Conservation (phyloP, 2,329 filamentous ascomycete genomes). For the Onygenales sp. region DNA sequence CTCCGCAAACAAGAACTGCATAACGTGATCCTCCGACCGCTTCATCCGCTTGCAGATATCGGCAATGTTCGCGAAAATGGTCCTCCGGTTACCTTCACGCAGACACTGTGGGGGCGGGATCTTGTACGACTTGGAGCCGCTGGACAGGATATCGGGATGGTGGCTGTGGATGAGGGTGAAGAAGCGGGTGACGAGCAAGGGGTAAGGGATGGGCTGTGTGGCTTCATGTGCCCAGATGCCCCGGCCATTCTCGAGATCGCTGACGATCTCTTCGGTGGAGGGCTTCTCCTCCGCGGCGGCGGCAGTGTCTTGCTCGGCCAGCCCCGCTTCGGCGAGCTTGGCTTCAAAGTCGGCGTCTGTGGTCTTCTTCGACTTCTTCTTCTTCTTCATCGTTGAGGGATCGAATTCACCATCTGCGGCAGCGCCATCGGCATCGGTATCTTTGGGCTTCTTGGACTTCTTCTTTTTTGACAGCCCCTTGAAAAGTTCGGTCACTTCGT, state of each 20-base stretch:
- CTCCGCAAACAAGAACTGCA: constrained; percentile 93
- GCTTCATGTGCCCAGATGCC: constrained; percentile 84
- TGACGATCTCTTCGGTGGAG: constrained; percentile 48
- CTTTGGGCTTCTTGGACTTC: constrained; percentile 54
- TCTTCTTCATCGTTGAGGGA: constrained; percentile 72
- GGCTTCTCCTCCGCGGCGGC: constrained; percentile 46
- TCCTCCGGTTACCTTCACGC: constrained; percentile 99
- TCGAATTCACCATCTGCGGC: constrained; percentile 55
- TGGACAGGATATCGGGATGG: constrained; percentile 89
- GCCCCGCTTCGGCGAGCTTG: constrained; percentile 53
- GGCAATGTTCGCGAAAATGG: constrained; percentile 97
- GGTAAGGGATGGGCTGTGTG: constrained; percentile 70
- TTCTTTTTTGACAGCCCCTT: constrained; percentile 66
- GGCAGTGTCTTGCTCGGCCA: constrained; percentile 49
- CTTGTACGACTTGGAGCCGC: constrained; percentile 92
- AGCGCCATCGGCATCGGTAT: constrained; percentile 43
- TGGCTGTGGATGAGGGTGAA: constrained; percentile 90
- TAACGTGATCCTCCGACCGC: constrained; percentile 94
- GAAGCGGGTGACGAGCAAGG: constrained; percentile 79
- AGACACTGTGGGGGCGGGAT: constrained; percentile 97
- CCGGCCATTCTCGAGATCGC: constrained; percentile 75
- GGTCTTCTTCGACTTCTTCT: constrained; percentile 53
- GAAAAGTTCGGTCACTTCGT: constrained; percentile 59
- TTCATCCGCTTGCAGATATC: constrained; percentile 99
- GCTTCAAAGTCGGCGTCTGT: constrained; percentile 57